Evolutionary conservation across 1,284 basidiomycete species (phyloP).

Genomic region (Peniophora sp.): DNA sequence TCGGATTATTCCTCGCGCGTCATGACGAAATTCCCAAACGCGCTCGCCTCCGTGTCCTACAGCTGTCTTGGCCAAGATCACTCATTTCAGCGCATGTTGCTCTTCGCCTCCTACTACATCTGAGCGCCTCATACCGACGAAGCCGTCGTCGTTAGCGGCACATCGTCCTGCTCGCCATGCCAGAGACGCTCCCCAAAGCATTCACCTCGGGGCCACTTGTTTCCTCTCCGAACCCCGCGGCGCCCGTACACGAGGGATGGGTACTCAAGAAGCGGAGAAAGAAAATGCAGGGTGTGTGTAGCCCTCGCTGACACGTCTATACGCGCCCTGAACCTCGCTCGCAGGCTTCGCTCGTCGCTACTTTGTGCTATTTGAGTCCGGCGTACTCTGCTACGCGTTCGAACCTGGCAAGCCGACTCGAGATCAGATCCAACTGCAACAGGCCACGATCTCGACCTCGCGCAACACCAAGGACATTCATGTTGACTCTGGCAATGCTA

Average conservation of each 20-base stretch:
- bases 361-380: conserved; percentile 59
- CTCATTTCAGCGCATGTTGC: no score
- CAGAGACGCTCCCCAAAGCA: no score
- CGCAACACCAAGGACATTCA: conserved; percentile 67
- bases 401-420: conserved; percentile 63
- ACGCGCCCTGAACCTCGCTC: conserved; percentile 5
- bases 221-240: not conserved
- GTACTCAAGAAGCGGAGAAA: conserved; percentile 76
- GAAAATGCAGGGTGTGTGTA: conserved; percentile 70
- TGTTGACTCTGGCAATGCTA: conserved; percentile 67
- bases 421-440: conserved; percentile 59
- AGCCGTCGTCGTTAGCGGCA: no score
- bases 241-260: conserved; percentile 61
- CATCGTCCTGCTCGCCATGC: no score
- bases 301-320: conserved; percentile 1
- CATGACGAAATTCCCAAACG: no score
- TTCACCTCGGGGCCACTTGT: no score
- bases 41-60: no score
- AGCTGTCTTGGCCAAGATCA: no score
- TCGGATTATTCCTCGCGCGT: no score
- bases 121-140: no score
- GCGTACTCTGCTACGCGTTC: conserved; percentile 69
- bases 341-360: conserved; percentile 80
- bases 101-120: no score
- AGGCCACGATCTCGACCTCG: conserved; percentile 68